Percentiles rank a stretch among this genome's conserved stretches.
These are phyloP conservation scores for Wickerhamiella australiensis DNA, from an alignment of 805 yeast genomes.

Conservation along the genomic window DNA sequence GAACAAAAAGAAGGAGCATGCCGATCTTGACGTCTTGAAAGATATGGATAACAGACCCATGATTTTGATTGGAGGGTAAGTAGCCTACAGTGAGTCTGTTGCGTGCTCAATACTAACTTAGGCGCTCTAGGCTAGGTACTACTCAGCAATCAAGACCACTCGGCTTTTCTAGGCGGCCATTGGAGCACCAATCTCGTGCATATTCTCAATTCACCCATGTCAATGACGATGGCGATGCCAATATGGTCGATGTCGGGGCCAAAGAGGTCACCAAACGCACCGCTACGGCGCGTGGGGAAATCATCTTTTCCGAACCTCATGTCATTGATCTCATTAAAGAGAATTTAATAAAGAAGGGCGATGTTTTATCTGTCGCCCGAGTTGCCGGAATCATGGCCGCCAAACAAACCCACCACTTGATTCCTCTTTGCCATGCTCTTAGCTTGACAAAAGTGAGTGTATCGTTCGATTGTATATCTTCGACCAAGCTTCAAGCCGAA, in stretches of 20 bases:
- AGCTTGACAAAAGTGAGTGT: constrained; percentile 33
- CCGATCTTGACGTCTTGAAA: constrained; percentile 38
- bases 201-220: constrained; percentile 30
- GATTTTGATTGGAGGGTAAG: constrained; percentile 45
- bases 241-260: constrained; percentile 39
- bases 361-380: constrained; percentile 38
- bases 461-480: constrained; percentile 24
- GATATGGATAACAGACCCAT: constrained; percentile 41
- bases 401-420: constrained; percentile 36
- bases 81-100: constrained; percentile 1
- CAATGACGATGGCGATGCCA: constrained; percentile 33
- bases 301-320: constrained; percentile 30
- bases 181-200: not conserved
- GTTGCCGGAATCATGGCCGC: constrained; percentile 43
- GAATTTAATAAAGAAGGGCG: constrained; percentile 39
- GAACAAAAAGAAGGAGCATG: constrained; percentile 39
- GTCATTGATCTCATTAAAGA: constrained; percentile 29
- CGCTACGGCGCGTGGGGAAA: constrained; percentile 36
- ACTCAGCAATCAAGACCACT: not conserved
- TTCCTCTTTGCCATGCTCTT: constrained; percentile 43
- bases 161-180: not conserved
- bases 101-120: constrained; percentile 2
- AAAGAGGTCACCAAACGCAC: constrained; percentile 33
- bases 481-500: constrained; percentile 25
- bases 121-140: not conserved